phyloP scores from a whole-genome alignment of 495 filamentous ascomycete species.

The Hyaloscypha hepaticicola region DNA sequence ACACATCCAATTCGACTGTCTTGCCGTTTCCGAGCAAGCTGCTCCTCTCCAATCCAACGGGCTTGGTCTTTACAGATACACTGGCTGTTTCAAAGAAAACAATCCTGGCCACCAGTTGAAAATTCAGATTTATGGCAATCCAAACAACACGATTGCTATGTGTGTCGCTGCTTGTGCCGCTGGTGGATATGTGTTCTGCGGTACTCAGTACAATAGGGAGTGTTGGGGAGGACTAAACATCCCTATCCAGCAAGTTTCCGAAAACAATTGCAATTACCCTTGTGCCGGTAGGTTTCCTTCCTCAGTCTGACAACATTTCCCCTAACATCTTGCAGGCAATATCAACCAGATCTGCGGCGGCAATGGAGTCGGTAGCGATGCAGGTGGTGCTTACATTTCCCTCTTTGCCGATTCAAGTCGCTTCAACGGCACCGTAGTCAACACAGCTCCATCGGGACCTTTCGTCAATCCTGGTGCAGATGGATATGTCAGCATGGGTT shows the following conservation, averaged over 20 bases:
- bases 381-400: conserved; percentile 38
- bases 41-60: conserved; percentile 37
- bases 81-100: conserved; percentile 44
- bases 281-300: conserved; percentile 21
- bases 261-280: conserved; percentile 38
- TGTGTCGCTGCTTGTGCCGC: conserved; percentile 41
- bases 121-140: conserved; percentile 35
- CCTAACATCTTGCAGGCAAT: conserved; percentile 24
- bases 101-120: conserved; percentile 41
- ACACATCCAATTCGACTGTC: conserved; percentile 38
- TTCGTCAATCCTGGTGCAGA: conserved; percentile 31
- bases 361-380: conserved; percentile 35
- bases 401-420: conserved; percentile 32
- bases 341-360: conserved; percentile 39
- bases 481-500: conserved; percentile 35
- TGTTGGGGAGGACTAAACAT: conserved; percentile 43
- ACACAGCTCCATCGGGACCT: conserved; percentile 22
- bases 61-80: conserved; percentile 38
- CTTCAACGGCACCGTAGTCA: conserved; percentile 14
- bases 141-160: conserved; percentile 36
- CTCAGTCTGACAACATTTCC: too few species aligned
- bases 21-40: conserved; percentile 40
- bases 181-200: conserved; percentile 45
- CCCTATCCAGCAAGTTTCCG: conserved; percentile 32
- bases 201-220: conserved; percentile 49